Percentiles rank a stretch among this genome's conserved stretches.
These are phyloP conservation scores for Platanus orientalis DNA, from an alignment of 164 flowering plant species.

Conservation along the genomic window DNA sequence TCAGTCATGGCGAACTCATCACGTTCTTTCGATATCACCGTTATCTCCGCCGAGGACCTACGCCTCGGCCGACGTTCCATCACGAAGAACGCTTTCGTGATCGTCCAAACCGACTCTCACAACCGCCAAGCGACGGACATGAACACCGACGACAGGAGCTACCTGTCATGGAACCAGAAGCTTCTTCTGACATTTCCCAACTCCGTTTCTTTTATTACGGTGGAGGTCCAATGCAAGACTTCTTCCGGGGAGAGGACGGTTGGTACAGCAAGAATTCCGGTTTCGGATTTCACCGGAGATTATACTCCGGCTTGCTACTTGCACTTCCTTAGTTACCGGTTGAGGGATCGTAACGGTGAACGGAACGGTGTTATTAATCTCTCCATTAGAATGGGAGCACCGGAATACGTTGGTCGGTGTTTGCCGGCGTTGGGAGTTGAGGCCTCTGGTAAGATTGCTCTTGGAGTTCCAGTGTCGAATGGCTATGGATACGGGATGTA, in stretches of 20 bases:
- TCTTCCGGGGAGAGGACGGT: constrained; percentile 22
- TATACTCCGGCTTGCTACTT: too few species aligned
- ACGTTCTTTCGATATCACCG: too few species aligned
- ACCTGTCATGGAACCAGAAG: constrained; percentile 45
- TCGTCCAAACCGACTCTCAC: too few species aligned
- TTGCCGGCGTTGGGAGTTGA: neutral
- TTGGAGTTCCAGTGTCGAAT: constrained; percentile 11
- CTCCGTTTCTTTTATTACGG: constrained; percentile 16
- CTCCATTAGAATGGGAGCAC: constrained; percentile 32
- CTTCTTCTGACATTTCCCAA: constrained; percentile 28
- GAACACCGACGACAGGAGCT: constrained; percentile 30
- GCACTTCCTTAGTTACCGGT: too few species aligned
- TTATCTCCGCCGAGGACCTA: too few species aligned
- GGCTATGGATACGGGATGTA: neutral
- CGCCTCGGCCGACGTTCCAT: constrained; percentile 16
- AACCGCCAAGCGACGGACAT: constrained; percentile 12
- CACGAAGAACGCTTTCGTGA: constrained; percentile 32
- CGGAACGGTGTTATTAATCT: too few species aligned
- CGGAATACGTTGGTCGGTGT: neutral
- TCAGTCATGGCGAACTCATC: too few species aligned
- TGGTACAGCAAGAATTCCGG: constrained; percentile 35
- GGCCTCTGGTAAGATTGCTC: neutral
- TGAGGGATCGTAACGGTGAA: constrained; percentile 34
- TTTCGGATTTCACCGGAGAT: too few species aligned
- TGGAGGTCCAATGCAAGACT: too few species aligned